Conservation (phyloP, 2,329 filamentous ascomycete species). For the Hortaea werneckii region DNA sequence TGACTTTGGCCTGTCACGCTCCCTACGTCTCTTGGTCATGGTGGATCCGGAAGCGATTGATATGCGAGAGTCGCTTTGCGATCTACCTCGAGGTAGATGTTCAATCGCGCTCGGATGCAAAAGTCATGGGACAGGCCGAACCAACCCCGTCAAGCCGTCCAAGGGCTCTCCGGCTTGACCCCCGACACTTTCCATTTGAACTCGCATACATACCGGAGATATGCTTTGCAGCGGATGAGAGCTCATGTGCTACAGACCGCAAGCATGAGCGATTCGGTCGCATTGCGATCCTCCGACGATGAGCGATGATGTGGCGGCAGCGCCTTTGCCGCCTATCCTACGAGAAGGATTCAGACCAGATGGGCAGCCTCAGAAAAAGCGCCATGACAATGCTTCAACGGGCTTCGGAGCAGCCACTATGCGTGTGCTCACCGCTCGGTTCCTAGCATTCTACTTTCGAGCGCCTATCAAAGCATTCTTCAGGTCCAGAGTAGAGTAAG, state of each 20-base stretch:
- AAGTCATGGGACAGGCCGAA: neutral
- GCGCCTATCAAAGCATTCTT: conserved; percentile 91
- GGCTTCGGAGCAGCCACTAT: conserved; percentile 80
- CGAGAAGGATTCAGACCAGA: conserved; percentile 3
- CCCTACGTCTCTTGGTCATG: conserved; percentile 13
- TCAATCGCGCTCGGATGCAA: neutral
- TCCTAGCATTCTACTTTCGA: conserved; percentile 83
- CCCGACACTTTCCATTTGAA: no score
- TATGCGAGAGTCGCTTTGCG: no score
- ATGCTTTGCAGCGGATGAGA: neutral
- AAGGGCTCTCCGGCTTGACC: no score
- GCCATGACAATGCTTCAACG: conserved; percentile 50
- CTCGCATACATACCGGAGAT: no score
- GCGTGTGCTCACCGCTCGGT: conserved; percentile 70
- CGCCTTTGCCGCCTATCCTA: conserved; percentile 1
- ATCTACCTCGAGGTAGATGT: neutral
- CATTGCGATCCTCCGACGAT: conserved; percentile 1
- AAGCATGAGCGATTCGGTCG: neutral
- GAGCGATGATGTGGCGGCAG: conserved; percentile 8
- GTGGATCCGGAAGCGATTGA: neutral
- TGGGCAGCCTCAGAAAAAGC: conserved; percentile 27
- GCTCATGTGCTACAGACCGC: neutral
- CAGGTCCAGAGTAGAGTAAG: conserved; percentile 65
- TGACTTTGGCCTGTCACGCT: conserved; percentile 23
- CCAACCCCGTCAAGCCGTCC: neutral